phyloP scores from a whole-genome alignment of 2,329 filamentous ascomycete species.

The Shiraia sp. region DNA sequence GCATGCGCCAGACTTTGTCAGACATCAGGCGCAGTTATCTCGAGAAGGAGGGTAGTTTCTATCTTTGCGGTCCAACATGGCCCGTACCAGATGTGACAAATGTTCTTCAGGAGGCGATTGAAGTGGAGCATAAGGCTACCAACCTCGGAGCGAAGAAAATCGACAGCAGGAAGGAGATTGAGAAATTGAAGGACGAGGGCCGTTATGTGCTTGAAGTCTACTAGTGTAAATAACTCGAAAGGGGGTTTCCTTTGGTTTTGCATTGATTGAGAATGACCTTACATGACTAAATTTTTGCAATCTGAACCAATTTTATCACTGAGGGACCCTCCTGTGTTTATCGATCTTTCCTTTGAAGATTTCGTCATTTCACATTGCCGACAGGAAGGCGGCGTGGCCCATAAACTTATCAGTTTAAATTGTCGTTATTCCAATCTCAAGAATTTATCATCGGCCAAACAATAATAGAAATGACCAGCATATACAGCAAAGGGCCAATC shows the following conservation, averaged over 20 bases:
- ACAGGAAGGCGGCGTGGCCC: too few species aligned
- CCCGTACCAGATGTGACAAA: slow-evolving; percentile 95
- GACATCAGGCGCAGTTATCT: slow-evolving; percentile 88
- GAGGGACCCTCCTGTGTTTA: too few species aligned
- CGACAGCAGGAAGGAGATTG: slow-evolving; percentile 87
- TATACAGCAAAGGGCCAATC: too few species aligned
- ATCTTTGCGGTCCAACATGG: slow-evolving; percentile 97
- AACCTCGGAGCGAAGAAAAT: slow-evolving; percentile 68
- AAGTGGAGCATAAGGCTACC: slow-evolving; percentile 67
- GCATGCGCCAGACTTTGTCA: slow-evolving; percentile 85
- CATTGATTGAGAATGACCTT: too few species aligned
- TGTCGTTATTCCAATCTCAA: too few species aligned
- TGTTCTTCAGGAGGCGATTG: slow-evolving; percentile 91
- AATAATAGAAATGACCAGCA: too few species aligned
- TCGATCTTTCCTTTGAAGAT: too few species aligned
- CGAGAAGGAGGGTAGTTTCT: slow-evolving; percentile 86
- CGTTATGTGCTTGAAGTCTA: slow-evolving; percentile 98
- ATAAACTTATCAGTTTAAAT: too few species aligned
- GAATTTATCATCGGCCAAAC: too few species aligned
- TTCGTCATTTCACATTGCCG: too few species aligned
- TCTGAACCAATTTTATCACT: not conserved
- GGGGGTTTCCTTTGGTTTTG: not conserved
- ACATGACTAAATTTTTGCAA: too few species aligned
- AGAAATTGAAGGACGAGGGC: slow-evolving; percentile 91
- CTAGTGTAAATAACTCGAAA: slow-evolving; percentile 52